phyloP scores from a whole-genome alignment of 768 basidiomycete genomes.

The Mycena pura region DNA sequence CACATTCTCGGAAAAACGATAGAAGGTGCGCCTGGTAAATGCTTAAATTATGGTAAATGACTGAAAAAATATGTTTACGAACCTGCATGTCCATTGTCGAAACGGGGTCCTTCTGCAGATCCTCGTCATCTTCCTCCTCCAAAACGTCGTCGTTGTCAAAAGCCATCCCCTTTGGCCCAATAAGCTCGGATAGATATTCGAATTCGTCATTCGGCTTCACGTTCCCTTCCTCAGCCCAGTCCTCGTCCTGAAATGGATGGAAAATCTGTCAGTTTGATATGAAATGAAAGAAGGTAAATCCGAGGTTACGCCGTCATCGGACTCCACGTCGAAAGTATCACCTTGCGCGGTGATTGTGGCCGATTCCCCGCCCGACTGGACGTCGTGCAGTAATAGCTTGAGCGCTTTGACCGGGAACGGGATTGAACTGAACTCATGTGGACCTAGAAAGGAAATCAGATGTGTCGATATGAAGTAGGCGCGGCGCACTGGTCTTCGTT shows the following conservation, averaged over 20 bases:
- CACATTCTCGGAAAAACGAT: constrained; percentile 73
- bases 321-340: constrained; percentile 63
- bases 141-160: constrained; percentile 82
- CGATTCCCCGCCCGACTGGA: constrained; percentile 80
- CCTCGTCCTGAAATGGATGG: constrained; percentile 66
- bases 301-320: constrained; percentile 74
- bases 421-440: constrained; percentile 85
- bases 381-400: constrained; percentile 85
- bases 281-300: constrained; percentile 10
- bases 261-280: constrained; percentile 8
- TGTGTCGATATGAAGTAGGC: constrained; percentile 15
- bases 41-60: neutral
- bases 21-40: constrained; percentile 66
- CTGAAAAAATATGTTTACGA: constrained; percentile 16
- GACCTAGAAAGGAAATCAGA: constrained; percentile 55
- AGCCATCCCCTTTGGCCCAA: constrained; percentile 74
- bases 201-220: constrained; percentile 73
- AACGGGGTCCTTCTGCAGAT: constrained; percentile 85
- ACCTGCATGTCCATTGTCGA: constrained; percentile 85
- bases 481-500: constrained; percentile 78
- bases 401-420: constrained; percentile 92
- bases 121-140: constrained; percentile 82
- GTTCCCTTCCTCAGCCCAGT: constrained; percentile 93
- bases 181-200: constrained; percentile 83
- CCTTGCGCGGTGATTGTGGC: constrained; percentile 66